Conservation (phyloP, 164 flowering plant species). For the Dillenia suffruticosa region DNA sequence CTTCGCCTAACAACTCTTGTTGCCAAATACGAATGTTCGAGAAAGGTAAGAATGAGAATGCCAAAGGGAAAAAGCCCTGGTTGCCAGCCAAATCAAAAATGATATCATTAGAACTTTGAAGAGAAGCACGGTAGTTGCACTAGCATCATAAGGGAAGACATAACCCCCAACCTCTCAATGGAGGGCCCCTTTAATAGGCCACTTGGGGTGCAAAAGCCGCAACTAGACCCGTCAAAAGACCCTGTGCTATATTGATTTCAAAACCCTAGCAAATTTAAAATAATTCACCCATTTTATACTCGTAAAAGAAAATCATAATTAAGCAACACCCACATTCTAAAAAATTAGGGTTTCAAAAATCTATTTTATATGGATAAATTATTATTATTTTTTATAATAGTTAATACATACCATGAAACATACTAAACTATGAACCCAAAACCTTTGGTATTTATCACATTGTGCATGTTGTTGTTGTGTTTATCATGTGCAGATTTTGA, state of each 20-base stretch:
- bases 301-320: not conserved
- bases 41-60: constrained; percentile 20
- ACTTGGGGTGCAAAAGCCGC: constrained; percentile 40
- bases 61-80: not conserved
- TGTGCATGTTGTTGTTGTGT: not conserved
- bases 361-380: constrained; percentile 4
- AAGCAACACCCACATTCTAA: constrained; percentile 7
- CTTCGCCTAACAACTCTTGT: no score
- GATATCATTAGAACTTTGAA: no score
- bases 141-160: no score
- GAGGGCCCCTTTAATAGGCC: constrained; percentile 30
- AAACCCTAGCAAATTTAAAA: no score
- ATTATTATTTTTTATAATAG: no score
- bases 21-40: not conserved
- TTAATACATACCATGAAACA: no score
- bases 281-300: no score
- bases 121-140: no score
- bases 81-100: no score
- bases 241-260: not conserved
- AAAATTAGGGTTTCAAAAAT: constrained; percentile 1
- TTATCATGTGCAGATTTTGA: constrained; percentile 71
- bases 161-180: constrained; percentile 18
- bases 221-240: constrained; percentile 19
- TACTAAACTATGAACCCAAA: no score
- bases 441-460: no score